Evolutionary conservation across 176 grass and related monocot species (phyloP).

Genomic region (Oryza punctata): DNA sequence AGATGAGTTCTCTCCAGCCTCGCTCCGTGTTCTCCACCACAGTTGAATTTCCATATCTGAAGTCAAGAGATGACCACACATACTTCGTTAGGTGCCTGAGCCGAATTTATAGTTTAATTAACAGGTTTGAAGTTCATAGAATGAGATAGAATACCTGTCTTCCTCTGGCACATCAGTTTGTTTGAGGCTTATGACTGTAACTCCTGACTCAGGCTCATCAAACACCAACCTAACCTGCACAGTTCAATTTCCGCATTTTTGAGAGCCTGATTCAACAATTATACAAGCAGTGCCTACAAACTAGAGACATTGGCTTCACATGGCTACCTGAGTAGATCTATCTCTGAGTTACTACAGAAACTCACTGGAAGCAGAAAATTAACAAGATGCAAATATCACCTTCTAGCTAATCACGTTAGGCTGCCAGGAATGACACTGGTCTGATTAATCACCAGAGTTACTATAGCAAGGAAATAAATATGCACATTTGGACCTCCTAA

Average conservation of each 20-base stretch:
- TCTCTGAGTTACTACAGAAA: not conserved
- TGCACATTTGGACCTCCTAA: not conserved
- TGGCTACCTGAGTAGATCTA: too few species aligned
- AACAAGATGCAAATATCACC: not conserved
- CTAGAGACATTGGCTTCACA: not conserved
- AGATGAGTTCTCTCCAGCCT: constrained; percentile 94
- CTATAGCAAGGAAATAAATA: not conserved
- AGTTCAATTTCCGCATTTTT: constrained; percentile 5
- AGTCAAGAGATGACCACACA: not conserved
- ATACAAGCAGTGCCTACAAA: not conserved
- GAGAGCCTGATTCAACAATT: not conserved
- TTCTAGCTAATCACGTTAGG: not conserved
- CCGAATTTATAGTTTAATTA: too few species aligned
- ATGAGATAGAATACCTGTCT: constrained; percentile 64
- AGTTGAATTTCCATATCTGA: constrained; percentile 87
- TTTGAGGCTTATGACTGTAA: constrained; percentile 84
- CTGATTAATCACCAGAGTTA: not conserved
- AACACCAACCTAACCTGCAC: constrained; percentile 79
- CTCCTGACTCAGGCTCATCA: constrained; percentile 86
- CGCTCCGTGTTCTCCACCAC: constrained; percentile 96
- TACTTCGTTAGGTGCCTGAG: not conserved
- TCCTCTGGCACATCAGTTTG: constrained; percentile 95
- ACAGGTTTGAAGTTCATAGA: not conserved
- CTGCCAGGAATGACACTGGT: not conserved
- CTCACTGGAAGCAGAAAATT: not conserved